These are phyloP conservation scores for Nemania sp. DNA, from an alignment of 2,329 filamentous ascomycete genomes.

Conservation along the genomic window DNA sequence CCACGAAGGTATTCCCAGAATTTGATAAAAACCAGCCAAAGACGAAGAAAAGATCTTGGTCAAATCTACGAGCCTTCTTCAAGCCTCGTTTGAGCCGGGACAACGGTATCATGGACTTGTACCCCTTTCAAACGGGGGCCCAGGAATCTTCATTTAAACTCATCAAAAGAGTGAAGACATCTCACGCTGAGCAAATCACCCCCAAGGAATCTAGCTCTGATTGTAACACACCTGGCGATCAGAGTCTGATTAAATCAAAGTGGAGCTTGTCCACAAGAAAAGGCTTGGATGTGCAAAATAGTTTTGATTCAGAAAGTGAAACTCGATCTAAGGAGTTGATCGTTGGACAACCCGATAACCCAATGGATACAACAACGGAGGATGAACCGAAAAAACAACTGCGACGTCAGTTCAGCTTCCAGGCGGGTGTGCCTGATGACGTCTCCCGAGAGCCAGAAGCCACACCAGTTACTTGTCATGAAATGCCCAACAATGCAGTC, in stretches of 20 bases:
- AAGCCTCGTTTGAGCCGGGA: slow-evolving; percentile 22
- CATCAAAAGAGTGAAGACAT: slow-evolving; percentile 23
- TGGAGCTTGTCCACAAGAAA: not conserved
- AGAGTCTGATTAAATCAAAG: slow-evolving; percentile 11
- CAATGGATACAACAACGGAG: slow-evolving; percentile 11
- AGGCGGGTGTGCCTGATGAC: slow-evolving; percentile 23
- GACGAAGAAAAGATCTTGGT: slow-evolving; percentile 37
- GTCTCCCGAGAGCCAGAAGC: slow-evolving; percentile 1
- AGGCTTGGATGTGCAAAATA: slow-evolving; percentile 4
- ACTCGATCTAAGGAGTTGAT: slow-evolving; percentile 23
- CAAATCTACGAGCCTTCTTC: slow-evolving; percentile 32
- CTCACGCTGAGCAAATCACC: slow-evolving; percentile 4
- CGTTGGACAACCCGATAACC: slow-evolving; percentile 14
- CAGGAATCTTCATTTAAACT: slow-evolving; percentile 29
- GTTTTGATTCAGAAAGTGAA: slow-evolving; percentile 1
- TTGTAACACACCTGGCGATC: slow-evolving; percentile 3
- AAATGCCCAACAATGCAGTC: slow-evolving; percentile 32
- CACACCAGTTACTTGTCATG: slow-evolving; percentile 2
- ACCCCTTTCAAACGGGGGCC: slow-evolving; percentile 12
- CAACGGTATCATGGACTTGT: slow-evolving; percentile 18
- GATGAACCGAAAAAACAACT: slow-evolving; percentile 7
- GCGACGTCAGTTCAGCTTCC: slow-evolving; percentile 34
- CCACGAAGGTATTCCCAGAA: not conserved
- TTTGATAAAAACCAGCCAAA: slow-evolving; percentile 15
- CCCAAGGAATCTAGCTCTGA: not conserved